Conservation (phyloP, 148 eudicot species). For the Amaranthus cruentus region DNA sequence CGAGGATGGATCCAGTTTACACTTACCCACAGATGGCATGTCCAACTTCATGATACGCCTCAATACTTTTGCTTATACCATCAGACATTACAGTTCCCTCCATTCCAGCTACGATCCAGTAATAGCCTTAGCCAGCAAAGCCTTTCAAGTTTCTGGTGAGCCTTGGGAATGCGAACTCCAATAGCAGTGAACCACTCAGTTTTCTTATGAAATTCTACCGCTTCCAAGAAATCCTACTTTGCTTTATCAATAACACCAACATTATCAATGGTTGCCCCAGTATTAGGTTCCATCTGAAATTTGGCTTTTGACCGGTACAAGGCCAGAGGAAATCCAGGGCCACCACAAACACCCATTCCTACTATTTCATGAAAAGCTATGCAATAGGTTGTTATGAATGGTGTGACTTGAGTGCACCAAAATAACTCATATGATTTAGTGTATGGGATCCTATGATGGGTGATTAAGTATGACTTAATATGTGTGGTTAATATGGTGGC, state of each 20-base stretch:
- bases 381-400: too few species aligned
- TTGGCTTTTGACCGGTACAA: constrained; percentile 95
- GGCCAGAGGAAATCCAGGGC: constrained; percentile 75
- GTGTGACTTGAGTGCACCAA: too few species aligned
- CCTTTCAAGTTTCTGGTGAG: constrained; percentile 98
- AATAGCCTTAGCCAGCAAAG: constrained; percentile 90
- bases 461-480: too few species aligned
- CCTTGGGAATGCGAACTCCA: constrained; percentile 99
- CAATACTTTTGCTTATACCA: constrained; percentile 98
- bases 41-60: constrained; percentile 99
- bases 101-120: constrained; percentile 99
- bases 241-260: constrained; percentile 99
- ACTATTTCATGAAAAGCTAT: too few species aligned
- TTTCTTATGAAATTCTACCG: constrained; percentile 91
- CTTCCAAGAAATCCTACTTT: constrained; percentile 98
- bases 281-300: constrained; percentile 99
- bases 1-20: too few species aligned
- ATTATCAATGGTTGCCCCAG: constrained; percentile 94
- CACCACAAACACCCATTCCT: constrained; percentile 98
- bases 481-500: too few species aligned
- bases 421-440: too few species aligned
- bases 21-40: constrained; percentile 99
- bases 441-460: too few species aligned
- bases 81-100: constrained; percentile 98
- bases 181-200: constrained; percentile 97